Evolutionary conservation across 805 yeast genomes (phyloP).

Genomic region (Pichia thaimueangensis): DNA sequence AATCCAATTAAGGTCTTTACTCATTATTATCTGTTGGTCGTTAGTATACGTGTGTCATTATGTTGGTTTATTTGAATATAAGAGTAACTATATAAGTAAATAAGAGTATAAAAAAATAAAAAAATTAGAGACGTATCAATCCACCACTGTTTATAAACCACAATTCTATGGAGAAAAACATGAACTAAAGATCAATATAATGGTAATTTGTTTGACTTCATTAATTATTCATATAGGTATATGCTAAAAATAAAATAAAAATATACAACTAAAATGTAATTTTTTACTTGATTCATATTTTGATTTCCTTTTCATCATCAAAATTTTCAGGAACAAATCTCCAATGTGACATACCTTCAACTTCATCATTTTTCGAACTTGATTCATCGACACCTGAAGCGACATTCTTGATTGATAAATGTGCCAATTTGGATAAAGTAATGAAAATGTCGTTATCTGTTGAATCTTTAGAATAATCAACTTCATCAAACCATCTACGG

Average conservation of each 20-base stretch:
- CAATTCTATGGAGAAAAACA: not conserved
- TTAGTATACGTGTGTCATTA: not conserved
- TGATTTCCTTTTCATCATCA: slow-evolving; percentile 55
- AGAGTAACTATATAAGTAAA: not conserved
- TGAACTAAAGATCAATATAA: too few relatives aligned
- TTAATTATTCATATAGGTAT: too few relatives aligned
- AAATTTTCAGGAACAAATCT: slow-evolving; percentile 52
- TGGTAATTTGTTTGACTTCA: too few relatives aligned
- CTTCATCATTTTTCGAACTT: slow-evolving; percentile 41
- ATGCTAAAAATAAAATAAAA: not conserved
- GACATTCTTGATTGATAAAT: slow-evolving; percentile 55
- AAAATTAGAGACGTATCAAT: not conserved
- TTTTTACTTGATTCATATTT: slow-evolving; percentile 23
- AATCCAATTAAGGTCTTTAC: too few relatives aligned
- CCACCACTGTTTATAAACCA: not conserved
- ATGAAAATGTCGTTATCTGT: slow-evolving; percentile 28
- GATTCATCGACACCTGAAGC: slow-evolving; percentile 53
- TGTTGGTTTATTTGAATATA: not conserved
- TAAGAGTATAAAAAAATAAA: not conserved
- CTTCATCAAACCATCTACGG: slow-evolving; percentile 70
- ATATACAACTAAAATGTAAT: too few relatives aligned
- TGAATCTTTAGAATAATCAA: slow-evolving; percentile 30
- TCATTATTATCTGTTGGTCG: too few relatives aligned
- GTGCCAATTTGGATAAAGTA: slow-evolving; percentile 40
- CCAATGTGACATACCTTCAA: slow-evolving; percentile 57